Percentiles rank a stretch among this genome's conserved stretches.
Evolutionary conservation across 768 basidiomycete genomes (phyloP).

Genomic region (Mrakia blollopis): DNA sequence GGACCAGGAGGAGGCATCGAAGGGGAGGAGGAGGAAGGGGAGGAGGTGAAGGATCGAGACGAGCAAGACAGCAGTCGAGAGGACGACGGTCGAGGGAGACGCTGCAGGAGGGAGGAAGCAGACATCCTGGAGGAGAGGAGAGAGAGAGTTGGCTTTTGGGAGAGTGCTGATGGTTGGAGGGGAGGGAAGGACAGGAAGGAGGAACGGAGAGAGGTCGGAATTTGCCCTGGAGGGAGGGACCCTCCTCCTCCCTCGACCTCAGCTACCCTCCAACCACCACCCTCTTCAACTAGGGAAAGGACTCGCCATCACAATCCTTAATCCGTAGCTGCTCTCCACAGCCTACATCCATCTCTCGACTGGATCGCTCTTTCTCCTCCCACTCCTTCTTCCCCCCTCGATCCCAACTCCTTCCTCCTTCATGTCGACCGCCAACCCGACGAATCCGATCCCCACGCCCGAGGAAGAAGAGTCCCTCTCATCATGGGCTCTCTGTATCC

Average conservation of each 20-base stretch:
- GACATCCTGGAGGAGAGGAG: background rate
- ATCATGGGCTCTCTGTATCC: slow-evolving; percentile 51
- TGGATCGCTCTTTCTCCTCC: background rate
- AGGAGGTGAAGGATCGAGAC: background rate
- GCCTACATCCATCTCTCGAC: background rate
- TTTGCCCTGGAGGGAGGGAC: background rate
- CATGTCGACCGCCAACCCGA: slow-evolving; percentile 11
- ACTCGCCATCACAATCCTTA: too few relatives aligned
- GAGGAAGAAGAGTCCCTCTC: slow-evolving; percentile 85
- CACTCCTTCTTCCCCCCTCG: background rate
- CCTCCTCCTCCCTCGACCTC: too few relatives aligned
- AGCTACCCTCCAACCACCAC: background rate
- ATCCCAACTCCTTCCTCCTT: background rate
- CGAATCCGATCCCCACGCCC: slow-evolving; percentile 28
- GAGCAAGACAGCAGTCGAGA: background rate
- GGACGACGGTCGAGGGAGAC: background rate
- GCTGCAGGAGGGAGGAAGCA: background rate
- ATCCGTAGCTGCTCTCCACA: background rate
- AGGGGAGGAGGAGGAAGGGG: background rate
- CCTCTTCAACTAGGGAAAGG: too few relatives aligned
- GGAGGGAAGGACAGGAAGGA: background rate
- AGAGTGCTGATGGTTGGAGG: background rate
- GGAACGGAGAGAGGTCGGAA: background rate
- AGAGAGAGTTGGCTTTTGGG: background rate
- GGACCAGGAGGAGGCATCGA: background rate